Percentiles rank a stretch among this genome's conserved stretches.
These are phyloP conservation scores for Kazachstania viticola DNA, from an alignment of 805 yeast species.

Conservation along the genomic window DNA sequence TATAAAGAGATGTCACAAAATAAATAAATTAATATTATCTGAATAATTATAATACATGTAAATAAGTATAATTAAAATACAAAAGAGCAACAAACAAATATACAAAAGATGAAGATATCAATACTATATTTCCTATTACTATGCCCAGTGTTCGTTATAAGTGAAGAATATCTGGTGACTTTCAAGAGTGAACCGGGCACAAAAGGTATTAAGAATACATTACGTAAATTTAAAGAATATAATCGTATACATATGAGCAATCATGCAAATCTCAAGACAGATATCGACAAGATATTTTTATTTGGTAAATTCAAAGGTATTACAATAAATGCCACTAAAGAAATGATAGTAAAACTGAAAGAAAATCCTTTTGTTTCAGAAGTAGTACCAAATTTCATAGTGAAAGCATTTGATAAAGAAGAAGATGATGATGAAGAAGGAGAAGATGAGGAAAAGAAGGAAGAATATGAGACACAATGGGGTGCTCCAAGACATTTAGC, in stretches of 20 bases:
- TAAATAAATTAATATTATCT: neutral
- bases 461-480: conserved; percentile 19
- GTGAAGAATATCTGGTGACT: too few relatives aligned
- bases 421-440: conserved; percentile 1
- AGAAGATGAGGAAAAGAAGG: conserved; percentile 4
- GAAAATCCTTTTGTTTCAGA: conserved; percentile 55
- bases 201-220: too few relatives aligned
- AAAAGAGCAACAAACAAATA: too few relatives aligned
- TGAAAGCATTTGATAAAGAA: conserved; percentile 44
- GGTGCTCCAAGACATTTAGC: conserved; percentile 60
- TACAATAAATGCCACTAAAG: conserved; percentile 46
- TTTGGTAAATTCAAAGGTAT: conserved; percentile 67
- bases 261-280: too few relatives aligned
- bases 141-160: too few relatives aligned
- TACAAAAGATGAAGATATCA: too few relatives aligned
- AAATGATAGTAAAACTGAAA: conserved; percentile 35
- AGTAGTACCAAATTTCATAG: conserved; percentile 52
- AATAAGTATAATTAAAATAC: too few relatives aligned
- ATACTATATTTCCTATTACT: too few relatives aligned
- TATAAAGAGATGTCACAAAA: conserved; percentile 1
- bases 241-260: too few relatives aligned
- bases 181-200: too few relatives aligned
- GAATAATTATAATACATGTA: neutral
- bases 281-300: too few relatives aligned
- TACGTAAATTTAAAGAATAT: too few relatives aligned